A percentile compares a stretch with the other conserved stretches of the same genome.
Evolutionary conservation across 495 filamentous ascomycete genomes (phyloP).

Genomic region (Friedmanniomyces endolithicus): DNA sequence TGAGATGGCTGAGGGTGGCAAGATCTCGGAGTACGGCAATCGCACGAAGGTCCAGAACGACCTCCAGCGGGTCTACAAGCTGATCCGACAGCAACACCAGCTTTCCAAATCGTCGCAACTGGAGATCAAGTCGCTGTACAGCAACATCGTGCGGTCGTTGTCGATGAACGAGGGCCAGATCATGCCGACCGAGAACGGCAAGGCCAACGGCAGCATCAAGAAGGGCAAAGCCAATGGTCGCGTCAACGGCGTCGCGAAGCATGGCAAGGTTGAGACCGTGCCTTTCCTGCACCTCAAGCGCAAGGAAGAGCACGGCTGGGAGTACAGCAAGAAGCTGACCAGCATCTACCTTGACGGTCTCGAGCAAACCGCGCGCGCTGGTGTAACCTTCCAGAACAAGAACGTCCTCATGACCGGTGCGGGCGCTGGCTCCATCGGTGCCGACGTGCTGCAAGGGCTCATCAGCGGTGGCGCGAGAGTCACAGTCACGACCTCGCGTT

Average conservation of each 20-base stretch:
- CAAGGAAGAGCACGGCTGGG: slow-evolving; percentile 89
- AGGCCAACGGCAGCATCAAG: slow-evolving; percentile 42
- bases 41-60: slow-evolving; percentile 96
- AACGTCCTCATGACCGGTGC: slow-evolving; percentile 97
- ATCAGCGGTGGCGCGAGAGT: slow-evolving; percentile 96
- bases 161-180: slow-evolving; percentile 98
- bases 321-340: slow-evolving; percentile 97
- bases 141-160: slow-evolving; percentile 80
- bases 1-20: slow-evolving; percentile 97
- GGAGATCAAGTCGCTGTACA: slow-evolving; percentile 88
- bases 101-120: slow-evolving; percentile 87
- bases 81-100: slow-evolving; percentile 94
- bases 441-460: slow-evolving; percentile 92
- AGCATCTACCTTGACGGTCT: slow-evolving; percentile 82
- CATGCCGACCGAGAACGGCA: slow-evolving; percentile 63
- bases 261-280: slow-evolving; percentile 89
- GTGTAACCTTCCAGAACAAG: slow-evolving; percentile 87
- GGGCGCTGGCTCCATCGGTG: slow-evolving; percentile 93
- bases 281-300: slow-evolving; percentile 96
- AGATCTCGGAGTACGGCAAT: slow-evolving; percentile 97
- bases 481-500: slow-evolving; percentile 87
- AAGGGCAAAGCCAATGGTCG: slow-evolving; percentile 51
- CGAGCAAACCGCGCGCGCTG: slow-evolving; percentile 72
- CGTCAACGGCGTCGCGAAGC: slow-evolving; percentile 46
- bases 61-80: slow-evolving; percentile 83